Conservation (phyloP, 2,329 filamentous ascomycete species). For the Teratosphaeria viscida region DNA sequence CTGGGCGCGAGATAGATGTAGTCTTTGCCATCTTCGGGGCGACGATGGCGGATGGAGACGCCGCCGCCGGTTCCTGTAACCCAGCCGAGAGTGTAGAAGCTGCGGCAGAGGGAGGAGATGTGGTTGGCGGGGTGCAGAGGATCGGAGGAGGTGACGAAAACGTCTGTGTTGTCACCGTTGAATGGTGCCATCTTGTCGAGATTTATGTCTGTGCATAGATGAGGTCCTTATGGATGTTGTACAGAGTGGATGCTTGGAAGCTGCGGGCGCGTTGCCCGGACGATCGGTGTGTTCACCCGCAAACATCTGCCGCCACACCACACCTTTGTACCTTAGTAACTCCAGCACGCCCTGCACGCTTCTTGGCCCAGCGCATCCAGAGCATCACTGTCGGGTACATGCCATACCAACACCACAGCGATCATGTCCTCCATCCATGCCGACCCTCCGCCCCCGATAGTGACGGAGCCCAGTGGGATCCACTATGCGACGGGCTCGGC, state of each 20-base stretch:
- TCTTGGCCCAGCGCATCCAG: background rate
- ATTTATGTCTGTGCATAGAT: background rate
- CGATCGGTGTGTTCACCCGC: background rate
- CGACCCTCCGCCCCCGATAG: constrained; percentile 44
- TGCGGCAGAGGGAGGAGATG: constrained; percentile 84
- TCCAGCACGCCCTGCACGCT: background rate
- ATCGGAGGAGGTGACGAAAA: constrained; percentile 52
- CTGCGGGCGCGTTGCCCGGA: background rate
- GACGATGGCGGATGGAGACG: constrained; percentile 53
- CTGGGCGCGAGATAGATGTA: constrained; percentile 93
- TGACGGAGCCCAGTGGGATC: constrained; percentile 59
- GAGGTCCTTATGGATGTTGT: background rate
- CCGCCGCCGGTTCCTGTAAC: constrained; percentile 80
- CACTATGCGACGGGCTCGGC: constrained; percentile 64
- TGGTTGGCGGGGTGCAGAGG: constrained; percentile 87
- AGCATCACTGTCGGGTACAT: background rate
- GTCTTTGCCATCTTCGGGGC: constrained; percentile 42
- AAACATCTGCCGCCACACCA: background rate
- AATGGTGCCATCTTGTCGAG: background rate
- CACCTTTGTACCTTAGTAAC: background rate
- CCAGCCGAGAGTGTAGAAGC: constrained; percentile 94
- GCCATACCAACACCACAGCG: background rate
- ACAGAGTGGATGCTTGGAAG: background rate
- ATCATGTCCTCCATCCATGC: constrained; percentile 35
- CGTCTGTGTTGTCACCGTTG: constrained; percentile 28